Base-by-base conservation (phyloP, 140 eudicot species). In the Cichorium intybus region DNA sequence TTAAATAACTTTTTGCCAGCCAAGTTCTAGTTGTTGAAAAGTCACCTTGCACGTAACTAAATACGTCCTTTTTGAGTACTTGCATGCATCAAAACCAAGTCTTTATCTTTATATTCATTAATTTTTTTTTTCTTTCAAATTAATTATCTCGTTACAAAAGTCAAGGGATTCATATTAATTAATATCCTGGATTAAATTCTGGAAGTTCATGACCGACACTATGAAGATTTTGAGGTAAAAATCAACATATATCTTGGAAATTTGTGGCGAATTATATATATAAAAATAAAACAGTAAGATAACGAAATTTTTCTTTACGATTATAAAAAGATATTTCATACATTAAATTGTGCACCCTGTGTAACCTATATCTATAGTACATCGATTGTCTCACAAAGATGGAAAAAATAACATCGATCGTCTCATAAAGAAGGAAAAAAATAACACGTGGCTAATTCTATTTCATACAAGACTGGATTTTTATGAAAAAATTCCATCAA, bases 401-500 rank as follows among this genome's bases (percentile, higher is more conserved):
- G 17, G 17, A 51, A 65, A 20, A 34, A 71, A 24, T n/a, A n/a
- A n/a, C 60, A 50, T 21, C 8, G 5, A 31, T 29, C 49, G 33
- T 48, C 12, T 23, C 22, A 11, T n/a, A 35, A 58, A 23, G 33
- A 45, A 17, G 17, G 17, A 51, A 65, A 20, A 34, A 71, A 24
- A 0, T 16, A 23, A 63, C 53, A 63, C 22, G 24, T 62, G 45
- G 65, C 51, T 74, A 59, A 52, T 11, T 43, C 70, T 75, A 60
- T 67, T 9, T 33, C 35, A n/a, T 34, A 66, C 79, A 74, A 56
- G 72, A 43, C 26, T 49, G 10, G 24, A 48, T 3, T 62, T 55
- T 28, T 49, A 6, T 7, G 37, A 4, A 72, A 48, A 62, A 51
- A 53, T 17, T 2, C 2, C 10, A 58, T 84, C 83, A 84, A 51